Conservation (phyloP, 2,329 filamentous ascomycete species). For the Colletotrichum sp. region DNA sequence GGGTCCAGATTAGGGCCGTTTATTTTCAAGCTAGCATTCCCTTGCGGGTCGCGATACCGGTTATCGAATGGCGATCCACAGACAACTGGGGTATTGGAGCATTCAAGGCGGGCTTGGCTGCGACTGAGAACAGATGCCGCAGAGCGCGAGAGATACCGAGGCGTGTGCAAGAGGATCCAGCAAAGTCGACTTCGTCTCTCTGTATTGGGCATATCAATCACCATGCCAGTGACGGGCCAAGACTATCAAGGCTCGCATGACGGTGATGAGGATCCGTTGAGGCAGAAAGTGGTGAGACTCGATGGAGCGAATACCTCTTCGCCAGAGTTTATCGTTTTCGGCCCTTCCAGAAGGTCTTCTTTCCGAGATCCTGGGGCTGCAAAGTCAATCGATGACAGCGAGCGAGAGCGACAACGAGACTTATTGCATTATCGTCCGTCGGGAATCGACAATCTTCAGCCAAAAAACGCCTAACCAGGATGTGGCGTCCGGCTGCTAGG, state of each 20-base stretch:
- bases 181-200: background rate
- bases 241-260: background rate
- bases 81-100: background rate
- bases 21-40: slow-evolving; percentile 3
- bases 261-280: background rate
- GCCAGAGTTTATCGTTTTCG: background rate
- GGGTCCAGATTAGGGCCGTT: slow-evolving; percentile 20
- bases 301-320: background rate
- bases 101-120: background rate
- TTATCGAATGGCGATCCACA: slow-evolving; percentile 1
- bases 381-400: slow-evolving; percentile 8
- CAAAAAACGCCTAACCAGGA: background rate
- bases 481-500: slow-evolving; percentile 3
- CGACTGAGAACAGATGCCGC: background rate
- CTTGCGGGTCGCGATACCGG: background rate
- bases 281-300: background rate
- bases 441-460: background rate
- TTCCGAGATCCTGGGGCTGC: background rate
- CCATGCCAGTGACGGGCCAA: background rate
- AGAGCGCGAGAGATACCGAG: background rate
- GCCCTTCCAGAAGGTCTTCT: background rate
- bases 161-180: background rate
- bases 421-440: background rate
- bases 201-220: background rate
- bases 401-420: slow-evolving; percentile 1